phyloP scores from a whole-genome alignment of 805 yeast species.

The Ogataea angusta region DNA sequence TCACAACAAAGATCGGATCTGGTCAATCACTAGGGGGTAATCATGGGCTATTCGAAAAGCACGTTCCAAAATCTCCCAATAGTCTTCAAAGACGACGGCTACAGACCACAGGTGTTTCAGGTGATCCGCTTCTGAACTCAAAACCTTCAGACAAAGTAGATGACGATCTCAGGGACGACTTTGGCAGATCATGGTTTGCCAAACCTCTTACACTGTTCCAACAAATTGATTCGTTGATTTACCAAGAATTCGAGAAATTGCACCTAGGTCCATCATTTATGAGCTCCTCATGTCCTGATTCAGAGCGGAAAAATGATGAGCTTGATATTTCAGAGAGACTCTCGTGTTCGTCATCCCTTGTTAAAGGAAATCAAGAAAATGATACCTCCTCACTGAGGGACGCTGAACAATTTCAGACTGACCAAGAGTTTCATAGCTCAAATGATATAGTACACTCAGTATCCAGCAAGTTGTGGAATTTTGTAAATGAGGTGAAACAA shows the following conservation, averaged over 20 bases:
- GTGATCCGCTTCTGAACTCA: slow-evolving; percentile 23
- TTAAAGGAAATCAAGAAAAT: no score
- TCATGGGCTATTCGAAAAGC: slow-evolving; percentile 10
- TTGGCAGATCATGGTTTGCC: slow-evolving; percentile 34
- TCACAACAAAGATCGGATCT: slow-evolving; percentile 39
- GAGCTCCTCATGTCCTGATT: slow-evolving; percentile 1
- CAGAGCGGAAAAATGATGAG: no score
- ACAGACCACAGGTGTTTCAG: slow-evolving; percentile 13
- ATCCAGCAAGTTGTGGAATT: slow-evolving; percentile 45
- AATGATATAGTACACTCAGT: slow-evolving; percentile 37
- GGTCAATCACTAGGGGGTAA: background rate
- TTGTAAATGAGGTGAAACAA: slow-evolving; percentile 46
- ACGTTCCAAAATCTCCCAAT: slow-evolving; percentile 22
- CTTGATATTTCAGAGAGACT: no score
- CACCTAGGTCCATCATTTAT: slow-evolving; percentile 32
- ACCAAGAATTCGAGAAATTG: slow-evolving; percentile 60
- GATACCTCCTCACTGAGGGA: no score
- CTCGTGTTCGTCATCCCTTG: no score
- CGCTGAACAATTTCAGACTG: no score
- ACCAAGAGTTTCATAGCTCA: background rate
- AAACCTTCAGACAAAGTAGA: background rate
- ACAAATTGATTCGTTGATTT: slow-evolving; percentile 64
- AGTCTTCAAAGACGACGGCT: slow-evolving; percentile 14
- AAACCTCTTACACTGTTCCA: slow-evolving; percentile 61
- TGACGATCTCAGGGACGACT: background rate